Evolutionary conservation across 768 basidiomycete species (phyloP), one percentile per base, ranked within the genome.

Genomic region (Lactarius pseudohatsudake): DNA sequence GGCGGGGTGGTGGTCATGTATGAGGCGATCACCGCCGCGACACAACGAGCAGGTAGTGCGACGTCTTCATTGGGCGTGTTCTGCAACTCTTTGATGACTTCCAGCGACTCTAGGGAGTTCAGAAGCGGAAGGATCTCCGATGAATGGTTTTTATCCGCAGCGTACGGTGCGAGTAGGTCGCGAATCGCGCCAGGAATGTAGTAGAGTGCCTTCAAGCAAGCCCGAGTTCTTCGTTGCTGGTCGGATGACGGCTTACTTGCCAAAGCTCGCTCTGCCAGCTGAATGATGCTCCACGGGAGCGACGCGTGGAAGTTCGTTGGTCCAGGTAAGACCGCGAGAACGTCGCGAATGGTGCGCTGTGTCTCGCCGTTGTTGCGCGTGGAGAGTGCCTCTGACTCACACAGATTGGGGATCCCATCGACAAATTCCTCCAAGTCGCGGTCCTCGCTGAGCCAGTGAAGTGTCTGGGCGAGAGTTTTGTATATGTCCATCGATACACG

Each of bases 231-330:
- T 45, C 18, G 8, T 3, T 45, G 8, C 20, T 45, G 20, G 2
- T 0, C 20, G 3, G 0, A 9, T 45, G 13, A 0, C 3, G 16
- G 54, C 2, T 55, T 20, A 4, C 54, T 3, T 8, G 0, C 9
- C 5, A 10, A 30, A 13, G 54, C 8, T 4, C 13, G 11, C 13
- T 9, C 13, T 16, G 54, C 54, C 28, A 55, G 26, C 5, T 26
- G 26, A 0, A 55, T 5, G 26, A 55, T 55, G 7, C 5, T 30
- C 54, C 54, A 55, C 5, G 54, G 18, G 26, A 55, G 54, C 13
- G 22, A 26, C 13, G 13, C 13, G 30, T 7, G 9, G 20, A 7
- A 55, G 7, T 4, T 8, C 11, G 2, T 20, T n/a, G 9, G 43
- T 45, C 20, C 43, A 45, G 43, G 43, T 45, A 45, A 45, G 43